Base-by-base conservation (phyloP, 225 moss, liverwort and hornwort species). In the Sphagnum contortum region DNA sequence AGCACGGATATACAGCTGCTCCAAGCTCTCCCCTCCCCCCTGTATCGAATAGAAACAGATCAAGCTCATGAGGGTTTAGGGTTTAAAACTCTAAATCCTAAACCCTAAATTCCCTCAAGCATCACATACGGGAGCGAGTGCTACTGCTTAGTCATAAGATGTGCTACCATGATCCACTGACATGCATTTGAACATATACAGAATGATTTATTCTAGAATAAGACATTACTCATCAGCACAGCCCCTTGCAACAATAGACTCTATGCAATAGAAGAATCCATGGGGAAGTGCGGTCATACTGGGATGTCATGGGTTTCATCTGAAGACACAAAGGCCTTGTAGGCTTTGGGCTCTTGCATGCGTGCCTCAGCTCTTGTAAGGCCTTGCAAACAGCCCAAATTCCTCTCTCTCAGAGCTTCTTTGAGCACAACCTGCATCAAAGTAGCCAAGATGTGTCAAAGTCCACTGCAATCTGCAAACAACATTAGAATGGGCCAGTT, bases 21-120 rank as follows among this genome's bases (percentile, higher is more conserved):
- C 87, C 74, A 91, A 71, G 77, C 87, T 91, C 77, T 94, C 94
- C 9, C 91, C 94, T 74, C 94, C 94, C 68, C 94, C 91, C 91
- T 89, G 61, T 64, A 79, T 9, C 71, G 69, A 50, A 64, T 29
- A 29, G 29, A n/a, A 56, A 56, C 9, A 56, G 9, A 9, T 56
- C 55, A 9, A 56, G 9, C 55, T 9, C 55, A 56, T 56, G 55
- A 56, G 55, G n/a, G n/a, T 9, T 56, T 9, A 56, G 55, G n/a
- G 55, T 56, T 56, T 56, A 56, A 9, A 9, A 56, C 55, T 9
- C 9, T n/a, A 9, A n/a, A 9, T 9, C 9, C 55, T n/a, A 56
- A 29, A 29, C 29, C 29, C 29, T 29, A 29, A 29, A 29, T 1
- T 29, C 29, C 29, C 29, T 29, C 29, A 29, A 29, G 29, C 29